Evolutionary conservation across 495 filamentous ascomycete species (phyloP).

Genomic region (Penicillium canariense): DNA sequence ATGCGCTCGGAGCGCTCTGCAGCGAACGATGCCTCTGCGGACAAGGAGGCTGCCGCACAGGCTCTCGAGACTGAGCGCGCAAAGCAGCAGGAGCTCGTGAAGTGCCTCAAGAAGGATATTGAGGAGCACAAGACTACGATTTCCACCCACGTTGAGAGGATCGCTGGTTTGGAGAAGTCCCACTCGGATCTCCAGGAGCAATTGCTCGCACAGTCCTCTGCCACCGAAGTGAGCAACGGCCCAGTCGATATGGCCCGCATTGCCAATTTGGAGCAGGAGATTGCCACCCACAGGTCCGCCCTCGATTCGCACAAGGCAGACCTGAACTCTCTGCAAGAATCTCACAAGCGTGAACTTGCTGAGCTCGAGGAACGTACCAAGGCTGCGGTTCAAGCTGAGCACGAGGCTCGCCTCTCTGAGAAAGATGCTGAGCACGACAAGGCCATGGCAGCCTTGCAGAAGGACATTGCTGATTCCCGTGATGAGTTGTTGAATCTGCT

Average conservation of each 20-base stretch:
- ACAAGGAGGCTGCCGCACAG: conserved; percentile 45
- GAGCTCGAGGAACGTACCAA: conserved; percentile 43
- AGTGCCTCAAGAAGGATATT: conserved; percentile 68
- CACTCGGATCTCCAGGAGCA: conserved; percentile 58
- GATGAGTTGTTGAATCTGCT: conserved; percentile 65
- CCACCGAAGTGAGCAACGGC: conserved; percentile 27
- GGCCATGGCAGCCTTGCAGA: conserved; percentile 59
- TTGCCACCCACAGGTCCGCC: conserved; percentile 51
- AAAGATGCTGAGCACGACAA: conserved; percentile 57
- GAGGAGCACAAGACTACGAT: conserved; percentile 74
- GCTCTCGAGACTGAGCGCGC: conserved; percentile 51
- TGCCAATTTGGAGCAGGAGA: conserved; percentile 55
- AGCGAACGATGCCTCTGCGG: conserved; percentile 33
- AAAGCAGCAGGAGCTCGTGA: conserved; percentile 64
- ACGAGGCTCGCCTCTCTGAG: conserved; percentile 45
- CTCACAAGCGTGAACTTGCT: conserved; percentile 52
- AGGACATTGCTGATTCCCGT: conserved; percentile 67
- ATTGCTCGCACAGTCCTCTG: conserved; percentile 43
- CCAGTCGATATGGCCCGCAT: conserved; percentile 54
- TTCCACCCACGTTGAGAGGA: conserved; percentile 57
- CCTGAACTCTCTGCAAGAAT: conserved; percentile 51
- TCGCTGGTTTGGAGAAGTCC: conserved; percentile 63
- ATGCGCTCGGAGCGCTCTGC: conserved; percentile 44
- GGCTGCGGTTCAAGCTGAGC: conserved; percentile 42
- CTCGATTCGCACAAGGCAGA: conserved; percentile 54